These are phyloP conservation scores for Gentiana straminea DNA, from an alignment of 257 asterid genomes.

Conservation along the genomic window DNA sequence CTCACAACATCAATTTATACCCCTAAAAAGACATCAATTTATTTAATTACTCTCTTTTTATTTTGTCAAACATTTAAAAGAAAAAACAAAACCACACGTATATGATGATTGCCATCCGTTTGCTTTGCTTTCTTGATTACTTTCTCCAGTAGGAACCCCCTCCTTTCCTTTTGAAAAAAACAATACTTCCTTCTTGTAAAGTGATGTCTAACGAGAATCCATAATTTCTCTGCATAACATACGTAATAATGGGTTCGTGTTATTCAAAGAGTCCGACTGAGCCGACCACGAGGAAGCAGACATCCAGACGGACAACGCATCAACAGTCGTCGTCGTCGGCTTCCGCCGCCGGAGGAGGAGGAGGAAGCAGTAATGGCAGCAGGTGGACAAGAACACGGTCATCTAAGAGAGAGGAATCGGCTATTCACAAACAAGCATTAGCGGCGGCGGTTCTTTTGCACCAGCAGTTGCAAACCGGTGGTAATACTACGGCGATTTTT, in stretches of 20 bases:
- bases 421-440: slow-evolving; percentile 68
- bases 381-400: slow-evolving; percentile 72
- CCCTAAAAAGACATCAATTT: too few species aligned
- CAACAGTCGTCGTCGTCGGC: slow-evolving; percentile 23
- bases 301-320: slow-evolving; percentile 39
- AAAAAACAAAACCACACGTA: too few species aligned
- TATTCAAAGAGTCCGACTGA: slow-evolving; percentile 54
- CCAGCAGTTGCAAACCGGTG: slow-evolving; percentile 75
- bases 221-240: too few species aligned
- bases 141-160: too few species aligned
- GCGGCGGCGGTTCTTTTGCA: slow-evolving; percentile 94
- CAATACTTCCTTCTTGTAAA: too few species aligned
- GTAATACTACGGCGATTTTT: slow-evolving; percentile 25
- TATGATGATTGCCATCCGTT: too few species aligned
- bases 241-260: slow-evolving; percentile 54
- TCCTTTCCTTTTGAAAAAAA: too few species aligned
- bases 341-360: slow-evolving; percentile 28
- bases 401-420: slow-evolving; percentile 58
- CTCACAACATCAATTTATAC: too few species aligned
- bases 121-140: too few species aligned
- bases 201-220: too few species aligned
- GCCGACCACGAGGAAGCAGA: slow-evolving; percentile 38
- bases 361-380: slow-evolving; percentile 32
- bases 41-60: too few species aligned
- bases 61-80: too few species aligned